Evolutionary conservation across 257 asterid species (phyloP), one percentile per base, ranked within the genome.

Genomic region (Nicotiana paniculata): DNA sequence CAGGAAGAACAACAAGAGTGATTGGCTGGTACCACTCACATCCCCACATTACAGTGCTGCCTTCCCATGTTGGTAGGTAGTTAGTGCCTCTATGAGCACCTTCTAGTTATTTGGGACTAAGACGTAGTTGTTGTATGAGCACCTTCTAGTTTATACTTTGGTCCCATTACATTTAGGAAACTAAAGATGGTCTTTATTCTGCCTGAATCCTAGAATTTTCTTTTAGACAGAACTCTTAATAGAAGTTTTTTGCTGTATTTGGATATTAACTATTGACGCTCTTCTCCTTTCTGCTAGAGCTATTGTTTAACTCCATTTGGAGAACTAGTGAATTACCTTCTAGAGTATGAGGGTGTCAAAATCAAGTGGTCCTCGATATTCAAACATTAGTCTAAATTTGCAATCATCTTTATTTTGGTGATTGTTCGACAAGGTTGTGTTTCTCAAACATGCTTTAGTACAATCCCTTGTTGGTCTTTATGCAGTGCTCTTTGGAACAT

Each of bases 11-110:
- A 53, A 96, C 98, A 82, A 88, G 99, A 86, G 99, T 96, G 89
- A 96, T 96, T 89, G 99, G 99, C 43, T 96, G 99, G 99, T 96
- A 96, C 87, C 99, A 96, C 82, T 96, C 99, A 74, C 99, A 96
- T 88, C 99, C 99, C 86, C 98, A 96, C 86, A 96, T 96, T 75
- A 96, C 99, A 3, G 99, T 96, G 82, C 98, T 95, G 48, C 99
- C 99, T 57, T 96, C 99, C 32, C 99, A 96, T 82, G 98, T 96
- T 76, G 99, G 99, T 96, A 88, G 90, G 99, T 81, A 77, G 82
- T 70, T 10, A 81, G 64, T 63, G 48, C 30, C 37, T 58, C 62
- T 11, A 57, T 59, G 21, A 65, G 61, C 33, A 74, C 4, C 61
- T 74, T 74, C 35, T 48, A n/a, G 62, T 74, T 48, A 24, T 13